A percentile compares a stretch with the other conserved stretches of the same genome.
phyloP scores from a whole-genome alignment of 2,329 filamentous ascomycete species.

The Neocatenulostroma microsporum region DNA sequence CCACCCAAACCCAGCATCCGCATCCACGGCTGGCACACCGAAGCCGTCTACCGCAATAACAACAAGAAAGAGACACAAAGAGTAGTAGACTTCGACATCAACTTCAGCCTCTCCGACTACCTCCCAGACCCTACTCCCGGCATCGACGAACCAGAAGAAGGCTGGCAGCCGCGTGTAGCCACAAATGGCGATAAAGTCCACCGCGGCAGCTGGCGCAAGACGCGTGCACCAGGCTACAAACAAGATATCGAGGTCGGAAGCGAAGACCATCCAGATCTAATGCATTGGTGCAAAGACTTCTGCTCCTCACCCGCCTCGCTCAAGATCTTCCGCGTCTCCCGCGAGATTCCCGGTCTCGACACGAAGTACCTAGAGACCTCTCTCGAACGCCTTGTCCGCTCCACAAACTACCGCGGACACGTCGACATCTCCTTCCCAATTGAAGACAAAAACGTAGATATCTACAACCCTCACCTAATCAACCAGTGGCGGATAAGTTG shows the following conservation, averaged over 20 bases:
- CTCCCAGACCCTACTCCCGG: slow-evolving; percentile 9
- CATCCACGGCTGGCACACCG: slow-evolving; percentile 22
- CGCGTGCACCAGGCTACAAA: slow-evolving; percentile 40
- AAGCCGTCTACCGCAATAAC: slow-evolving; percentile 16
- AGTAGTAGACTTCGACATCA: slow-evolving; percentile 22
- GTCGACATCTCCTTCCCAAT: slow-evolving; percentile 54
- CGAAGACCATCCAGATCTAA: slow-evolving; percentile 34
- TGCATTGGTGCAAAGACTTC: slow-evolving; percentile 62
- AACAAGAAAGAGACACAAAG: slow-evolving; percentile 24
- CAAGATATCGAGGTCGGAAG: slow-evolving; percentile 41
- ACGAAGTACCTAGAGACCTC: slow-evolving; percentile 44
- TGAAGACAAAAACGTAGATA: slow-evolving; percentile 49
- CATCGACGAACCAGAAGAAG: too few species aligned
- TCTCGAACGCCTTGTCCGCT: slow-evolving; percentile 51
- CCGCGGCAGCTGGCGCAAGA: slow-evolving; percentile 55
- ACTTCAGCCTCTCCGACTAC: slow-evolving; percentile 16
- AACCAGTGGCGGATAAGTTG: slow-evolving; percentile 61
- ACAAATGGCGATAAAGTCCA: slow-evolving; percentile 53
- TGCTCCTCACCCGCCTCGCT: slow-evolving; percentile 51
- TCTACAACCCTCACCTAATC: slow-evolving; percentile 55
- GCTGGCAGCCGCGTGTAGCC: slow-evolving; percentile 37
- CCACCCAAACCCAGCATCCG: slow-evolving; percentile 18
- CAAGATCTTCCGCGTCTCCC: slow-evolving; percentile 42
- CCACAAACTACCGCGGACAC: slow-evolving; percentile 60
- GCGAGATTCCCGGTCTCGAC: slow-evolving; percentile 54